A percentile compares a stretch with the other conserved stretches of the same genome.
These are phyloP conservation scores for Pichia rugopelliculosa DNA, from an alignment of 805 yeast genomes.

Conservation along the genomic window DNA sequence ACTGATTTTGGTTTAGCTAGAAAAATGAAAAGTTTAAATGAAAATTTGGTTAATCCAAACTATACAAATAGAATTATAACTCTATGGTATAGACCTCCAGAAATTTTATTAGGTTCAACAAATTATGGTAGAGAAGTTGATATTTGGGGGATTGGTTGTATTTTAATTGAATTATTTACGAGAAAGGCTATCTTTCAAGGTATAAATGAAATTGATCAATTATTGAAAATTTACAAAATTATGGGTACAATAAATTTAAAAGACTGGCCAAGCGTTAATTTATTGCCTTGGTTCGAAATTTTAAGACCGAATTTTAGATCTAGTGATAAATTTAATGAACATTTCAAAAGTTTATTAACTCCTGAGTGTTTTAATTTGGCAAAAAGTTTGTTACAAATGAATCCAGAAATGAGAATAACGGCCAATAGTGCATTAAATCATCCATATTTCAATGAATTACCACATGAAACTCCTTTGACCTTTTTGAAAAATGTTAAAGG, in stretches of 20 bases:
- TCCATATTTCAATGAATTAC: conserved; percentile 64
- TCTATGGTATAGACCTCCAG: conserved; percentile 97
- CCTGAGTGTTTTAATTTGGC: conserved; percentile 61
- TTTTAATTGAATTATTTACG: conserved; percentile 73
- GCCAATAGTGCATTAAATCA: conserved; percentile 67
- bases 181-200: conserved; percentile 80
- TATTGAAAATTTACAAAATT: conserved; percentile 64
- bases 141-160: conserved; percentile 95
- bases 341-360: conserved; percentile 36
- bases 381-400: conserved; percentile 48
- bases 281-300: conserved; percentile 90
- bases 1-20: conserved; percentile 83
- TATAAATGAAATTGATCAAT: conserved; percentile 77
- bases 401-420: conserved; percentile 61
- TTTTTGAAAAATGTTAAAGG: conserved; percentile 54
- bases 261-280: conserved; percentile 72
- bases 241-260: conserved; percentile 80
- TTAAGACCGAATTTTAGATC: conserved; percentile 48
- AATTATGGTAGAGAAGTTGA: conserved; percentile 88
- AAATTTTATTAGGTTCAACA: conserved; percentile 81
- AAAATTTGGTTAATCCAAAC: conserved; percentile 52
- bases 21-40: conserved; percentile 51
- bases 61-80: conserved; percentile 95
- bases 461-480: conserved; percentile 51
- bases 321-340: conserved; percentile 33